Evolutionary conservation across 495 filamentous ascomycete species (phyloP), one percentile per base, ranked within the genome.

Genomic region (Tetracladium setigerum): DNA sequence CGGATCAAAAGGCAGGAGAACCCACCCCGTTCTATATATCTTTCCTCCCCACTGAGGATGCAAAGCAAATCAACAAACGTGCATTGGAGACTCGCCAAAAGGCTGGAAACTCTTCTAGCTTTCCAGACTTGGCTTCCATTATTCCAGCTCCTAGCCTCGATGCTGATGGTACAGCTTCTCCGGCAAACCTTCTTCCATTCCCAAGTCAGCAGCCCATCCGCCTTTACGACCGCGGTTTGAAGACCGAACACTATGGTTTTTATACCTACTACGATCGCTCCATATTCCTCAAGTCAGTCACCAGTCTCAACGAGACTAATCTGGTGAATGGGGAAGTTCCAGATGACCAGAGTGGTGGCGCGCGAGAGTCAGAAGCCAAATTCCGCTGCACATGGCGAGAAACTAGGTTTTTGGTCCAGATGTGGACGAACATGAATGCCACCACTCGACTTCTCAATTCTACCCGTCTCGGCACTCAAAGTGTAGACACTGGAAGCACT

Each of bases 181-280:
- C 82, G 0, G 83, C 84, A 22, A 74, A 70, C n/a, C 73, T 95
- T 18, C 74, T 82, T 19, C 79, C 84, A 0, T 72, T 79, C 35
- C 76, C 86, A 0, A 57, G 61, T 1, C 79, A 86, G 30, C 92
- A 97, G 54, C 92, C 88, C 0, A 63, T 97, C 13, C 81, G 84
- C 2, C 76, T 97, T 2, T 96, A 86, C 67, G 84, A 97, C 63
- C 83, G 88, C 17, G 89, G 82, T 15, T 64, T 81, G 30, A 67
- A 74, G 2, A 81, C 78, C 0, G 92, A 98, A 60, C 88, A 95
- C 66, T 97, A 94, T 64, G 87, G 87, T 9, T 95, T 96, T 66
- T 95, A 95, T 64, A 84, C 77, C 0, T 95, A 95, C 71, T 97
- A 83, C 64, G 81, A 90, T 63, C 87, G 88, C 53, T 86, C 85